A percentile compares a stretch with the other conserved stretches of the same genome.
Evolutionary conservation across 2,329 filamentous ascomycete species (phyloP).

Genomic region (Leptoxyphium fumago): DNA sequence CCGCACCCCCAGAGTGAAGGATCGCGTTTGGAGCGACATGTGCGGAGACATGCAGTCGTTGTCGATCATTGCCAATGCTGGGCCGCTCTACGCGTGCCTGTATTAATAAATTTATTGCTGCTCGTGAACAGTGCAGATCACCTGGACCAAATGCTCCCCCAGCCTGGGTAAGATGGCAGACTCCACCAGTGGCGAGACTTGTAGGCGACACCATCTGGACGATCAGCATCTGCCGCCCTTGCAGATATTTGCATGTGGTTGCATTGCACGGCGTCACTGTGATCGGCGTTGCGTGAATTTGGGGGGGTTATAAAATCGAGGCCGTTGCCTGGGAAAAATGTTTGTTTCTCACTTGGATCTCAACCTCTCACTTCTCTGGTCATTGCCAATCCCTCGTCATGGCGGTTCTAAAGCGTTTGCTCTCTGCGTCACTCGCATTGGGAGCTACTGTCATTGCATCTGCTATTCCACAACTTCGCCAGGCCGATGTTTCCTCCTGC

Average conservation of each 20-base stretch:
- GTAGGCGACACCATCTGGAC: too few species aligned
- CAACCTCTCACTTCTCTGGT: neutral
- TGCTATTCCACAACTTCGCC: neutral
- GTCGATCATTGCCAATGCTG: too few species aligned
- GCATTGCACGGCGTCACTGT: neutral
- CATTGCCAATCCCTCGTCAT: neutral
- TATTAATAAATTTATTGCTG: neutral
- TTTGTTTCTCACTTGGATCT: neutral
- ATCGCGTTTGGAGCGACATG: too few species aligned
- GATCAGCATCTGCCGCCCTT: neutral
- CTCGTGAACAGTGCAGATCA: neutral
- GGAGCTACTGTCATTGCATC: constrained; percentile 7
- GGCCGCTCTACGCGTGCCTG: too few species aligned
- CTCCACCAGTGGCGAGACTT: too few species aligned
- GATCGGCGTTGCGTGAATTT: too few species aligned
- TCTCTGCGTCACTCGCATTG: constrained; percentile 4
- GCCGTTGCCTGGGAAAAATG: neutral
- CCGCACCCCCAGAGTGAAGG: too few species aligned
- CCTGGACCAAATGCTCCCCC: neutral
- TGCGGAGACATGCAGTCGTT: too few species aligned
- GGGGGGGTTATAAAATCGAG: too few species aligned
- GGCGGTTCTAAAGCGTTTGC: constrained; percentile 3
- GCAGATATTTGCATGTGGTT: neutral
- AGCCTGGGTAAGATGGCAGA: too few species aligned
- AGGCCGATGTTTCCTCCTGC: constrained; percentile 26